phyloP scores from a whole-genome alignment of 768 basidiomycete genomes.

The Mycena crocata region DNA sequence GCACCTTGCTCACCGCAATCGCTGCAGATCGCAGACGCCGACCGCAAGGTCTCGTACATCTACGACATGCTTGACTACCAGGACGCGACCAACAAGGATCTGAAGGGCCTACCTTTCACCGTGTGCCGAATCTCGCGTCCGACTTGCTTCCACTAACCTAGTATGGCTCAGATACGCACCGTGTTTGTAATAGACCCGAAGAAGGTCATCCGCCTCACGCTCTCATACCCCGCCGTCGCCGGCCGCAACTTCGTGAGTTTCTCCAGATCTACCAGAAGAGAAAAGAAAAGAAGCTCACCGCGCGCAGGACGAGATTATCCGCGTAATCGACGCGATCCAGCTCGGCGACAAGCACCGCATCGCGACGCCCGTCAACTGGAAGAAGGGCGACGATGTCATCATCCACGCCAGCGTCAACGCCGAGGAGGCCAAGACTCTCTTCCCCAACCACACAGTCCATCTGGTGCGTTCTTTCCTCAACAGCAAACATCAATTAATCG shows the following conservation, averaged over 20 bases:
- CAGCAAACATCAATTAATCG: slow-evolving; percentile 6
- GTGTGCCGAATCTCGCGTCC: slow-evolving; percentile 49
- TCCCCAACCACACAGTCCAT: slow-evolving; percentile 86
- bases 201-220: slow-evolving; percentile 89
- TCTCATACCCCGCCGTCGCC: slow-evolving; percentile 95
- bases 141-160: not conserved
- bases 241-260: slow-evolving; percentile 84
- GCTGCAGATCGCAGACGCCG: slow-evolving; percentile 88
- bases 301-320: slow-evolving; percentile 59
- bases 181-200: slow-evolving; percentile 98
- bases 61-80: slow-evolving; percentile 98
- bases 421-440: slow-evolving; percentile 92
- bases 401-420: slow-evolving; percentile 86
- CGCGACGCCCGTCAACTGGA: slow-evolving; percentile 96
- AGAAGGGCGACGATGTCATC: slow-evolving; percentile 93
- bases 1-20: not conserved
- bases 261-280: too few relatives aligned
- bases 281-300: not conserved
- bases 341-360: slow-evolving; percentile 87
- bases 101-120: slow-evolving; percentile 94
- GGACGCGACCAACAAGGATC: slow-evolving; percentile 90
- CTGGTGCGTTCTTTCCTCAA: slow-evolving; percentile 63
- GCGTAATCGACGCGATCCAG: slow-evolving; percentile 94
- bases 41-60: slow-evolving; percentile 84
- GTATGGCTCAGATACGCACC: slow-evolving; percentile 79